These are phyloP conservation scores for Globisporangium viniferum DNA, from an alignment of 352 stramenopile genomes.

Conservation along the genomic window DNA sequence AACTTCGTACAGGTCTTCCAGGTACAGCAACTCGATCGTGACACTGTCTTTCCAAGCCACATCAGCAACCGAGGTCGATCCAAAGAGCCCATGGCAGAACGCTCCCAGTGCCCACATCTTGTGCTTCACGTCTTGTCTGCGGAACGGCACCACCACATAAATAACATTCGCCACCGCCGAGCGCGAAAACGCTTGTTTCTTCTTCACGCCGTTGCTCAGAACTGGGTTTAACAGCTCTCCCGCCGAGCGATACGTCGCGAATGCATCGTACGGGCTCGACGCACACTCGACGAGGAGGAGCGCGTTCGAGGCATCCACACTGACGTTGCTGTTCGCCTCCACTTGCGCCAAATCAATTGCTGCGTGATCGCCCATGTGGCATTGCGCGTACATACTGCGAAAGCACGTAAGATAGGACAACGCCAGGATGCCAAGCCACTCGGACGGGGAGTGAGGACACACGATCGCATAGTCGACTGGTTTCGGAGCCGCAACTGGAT, in stretches of 20 bases:
- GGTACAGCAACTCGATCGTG: conserved; percentile 63
- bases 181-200: conserved; percentile 59
- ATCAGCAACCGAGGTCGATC: conserved; percentile 18
- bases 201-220: conserved; percentile 45
- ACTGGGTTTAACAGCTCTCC: conserved; percentile 54
- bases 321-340: conserved; percentile 33
- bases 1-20: conserved; percentile 72
- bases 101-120: conserved; percentile 69
- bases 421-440: conserved; percentile 68
- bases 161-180: conserved; percentile 64
- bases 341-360: conserved; percentile 46
- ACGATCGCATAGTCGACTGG: conserved; percentile 73
- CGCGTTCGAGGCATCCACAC: conserved; percentile 48
- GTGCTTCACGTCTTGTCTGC: conserved; percentile 62
- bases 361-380: conserved; percentile 62
- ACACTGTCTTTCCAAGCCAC: conserved; percentile 48
- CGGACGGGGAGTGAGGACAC: conserved; percentile 60
- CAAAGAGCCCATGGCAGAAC: conserved; percentile 60
- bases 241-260: conserved; percentile 59
- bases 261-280: conserved; percentile 45
- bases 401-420: conserved; percentile 75
- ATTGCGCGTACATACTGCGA: conserved; percentile 63
- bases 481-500: conserved; percentile 59
- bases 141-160: conserved; percentile 68
- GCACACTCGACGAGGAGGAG: conserved; percentile 61